Evolutionary conservation across 2,329 filamentous ascomycete genomes (phyloP).

Genomic region (Phaeosphaeriaceae sp.): DNA sequence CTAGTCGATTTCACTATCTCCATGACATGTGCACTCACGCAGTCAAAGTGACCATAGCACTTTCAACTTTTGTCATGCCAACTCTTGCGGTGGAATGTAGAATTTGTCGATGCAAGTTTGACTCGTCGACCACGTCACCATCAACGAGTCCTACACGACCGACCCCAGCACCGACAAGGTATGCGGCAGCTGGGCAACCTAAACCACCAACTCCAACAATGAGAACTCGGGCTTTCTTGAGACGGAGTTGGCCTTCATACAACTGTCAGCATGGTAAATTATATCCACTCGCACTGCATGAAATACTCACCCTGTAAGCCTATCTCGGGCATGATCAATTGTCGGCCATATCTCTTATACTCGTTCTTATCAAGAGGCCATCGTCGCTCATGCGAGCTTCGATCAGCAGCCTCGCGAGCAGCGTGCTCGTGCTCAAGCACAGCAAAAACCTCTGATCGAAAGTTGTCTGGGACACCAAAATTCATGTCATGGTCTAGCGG

Average conservation of each 20-base stretch:
- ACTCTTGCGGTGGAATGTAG: slow-evolving; percentile 76
- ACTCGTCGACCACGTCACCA: slow-evolving; percentile 84
- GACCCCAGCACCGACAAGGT: slow-evolving; percentile 87
- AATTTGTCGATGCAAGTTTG: slow-evolving; percentile 92
- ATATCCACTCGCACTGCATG: neutral
- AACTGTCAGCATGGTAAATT: neutral
- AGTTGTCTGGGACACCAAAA: slow-evolving; percentile 52
- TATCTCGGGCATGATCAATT: slow-evolving; percentile 85
- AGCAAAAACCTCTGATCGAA: slow-evolving; percentile 51
- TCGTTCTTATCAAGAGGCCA: slow-evolving; percentile 78
- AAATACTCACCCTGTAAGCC: slow-evolving; percentile 70
- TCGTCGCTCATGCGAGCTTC: slow-evolving; percentile 14
- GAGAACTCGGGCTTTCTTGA: slow-evolving; percentile 75
- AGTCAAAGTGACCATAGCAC: slow-evolving; percentile 58
- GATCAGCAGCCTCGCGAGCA: slow-evolving; percentile 8
- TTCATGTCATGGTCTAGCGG: slow-evolving; percentile 46
- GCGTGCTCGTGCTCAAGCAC: slow-evolving; percentile 34
- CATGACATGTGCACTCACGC: slow-evolving; percentile 46
- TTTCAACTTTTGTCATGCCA: slow-evolving; percentile 81
- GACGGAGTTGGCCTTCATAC: slow-evolving; percentile 73
- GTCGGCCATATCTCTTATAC: slow-evolving; percentile 86
- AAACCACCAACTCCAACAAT: slow-evolving; percentile 88
- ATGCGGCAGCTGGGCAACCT: slow-evolving; percentile 91
- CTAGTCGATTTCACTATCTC: neutral
- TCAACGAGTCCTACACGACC: slow-evolving; percentile 85